Conservation (phyloP, 768 basidiomycete genomes). For the Nidula microcarpa region DNA sequence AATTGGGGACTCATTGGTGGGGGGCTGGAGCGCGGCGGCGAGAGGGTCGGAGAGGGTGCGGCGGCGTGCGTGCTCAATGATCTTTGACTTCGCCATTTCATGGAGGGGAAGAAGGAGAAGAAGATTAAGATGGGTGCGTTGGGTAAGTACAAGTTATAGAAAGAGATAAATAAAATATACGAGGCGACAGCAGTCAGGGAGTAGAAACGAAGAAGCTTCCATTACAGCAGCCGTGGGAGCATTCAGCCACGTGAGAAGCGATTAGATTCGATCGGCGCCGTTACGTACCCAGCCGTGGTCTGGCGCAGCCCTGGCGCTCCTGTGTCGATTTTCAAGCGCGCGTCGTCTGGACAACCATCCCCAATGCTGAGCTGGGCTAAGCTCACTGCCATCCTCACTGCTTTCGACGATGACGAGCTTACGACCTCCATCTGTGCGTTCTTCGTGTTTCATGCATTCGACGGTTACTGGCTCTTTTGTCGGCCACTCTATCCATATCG, state of each 20-base stretch:
- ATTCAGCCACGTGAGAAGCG: constrained; percentile 16
- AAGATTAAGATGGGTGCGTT: constrained; percentile 13
- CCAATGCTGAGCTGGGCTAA: background rate
- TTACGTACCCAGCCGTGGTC: too few relatives aligned
- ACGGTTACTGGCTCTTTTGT: background rate
- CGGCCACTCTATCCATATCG: background rate
- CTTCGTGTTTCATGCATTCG: too few relatives aligned
- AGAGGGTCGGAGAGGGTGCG: constrained; percentile 67
- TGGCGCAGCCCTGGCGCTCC: too few relatives aligned
- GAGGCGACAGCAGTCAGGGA: constrained; percentile 12
- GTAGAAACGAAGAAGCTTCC: constrained; percentile 16
- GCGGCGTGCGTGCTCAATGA: constrained; percentile 23
- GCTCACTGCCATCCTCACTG: constrained; percentile 6
- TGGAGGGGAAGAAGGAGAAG: constrained; percentile 15
- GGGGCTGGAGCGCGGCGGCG: constrained; percentile 62
- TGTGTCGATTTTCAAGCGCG: background rate
- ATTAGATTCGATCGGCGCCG: too few relatives aligned
- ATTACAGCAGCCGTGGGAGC: constrained; percentile 10
- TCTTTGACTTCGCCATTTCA: constrained; percentile 37
- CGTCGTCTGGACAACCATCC: constrained; percentile 9
- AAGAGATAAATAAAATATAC: constrained; percentile 10
- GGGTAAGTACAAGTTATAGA: constrained; percentile 5
- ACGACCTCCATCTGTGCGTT: too few relatives aligned
- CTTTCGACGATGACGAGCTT: background rate
- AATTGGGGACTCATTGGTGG: constrained; percentile 64